Base-by-base conservation (phyloP, 371 early-diverging fungal species). In the Paraphysoderma sedebokerense region DNA sequence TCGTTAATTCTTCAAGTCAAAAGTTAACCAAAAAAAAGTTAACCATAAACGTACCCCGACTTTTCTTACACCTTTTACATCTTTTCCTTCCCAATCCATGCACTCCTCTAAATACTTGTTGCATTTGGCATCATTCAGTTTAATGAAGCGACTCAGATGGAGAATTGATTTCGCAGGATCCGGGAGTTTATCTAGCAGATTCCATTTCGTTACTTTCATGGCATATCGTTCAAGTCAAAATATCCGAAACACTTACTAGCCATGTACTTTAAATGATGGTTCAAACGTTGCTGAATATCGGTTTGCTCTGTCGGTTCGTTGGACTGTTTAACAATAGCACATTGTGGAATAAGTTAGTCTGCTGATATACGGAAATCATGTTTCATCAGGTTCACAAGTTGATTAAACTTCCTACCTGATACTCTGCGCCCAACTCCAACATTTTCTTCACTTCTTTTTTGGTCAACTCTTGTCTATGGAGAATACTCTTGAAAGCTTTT, bases 41-140 rank as follows among this genome's bases (percentile, higher is more conserved):
- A 38, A 48, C 22, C 33, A 2, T 23, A 9, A 27, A 51, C 54
- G 34, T 30, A 68, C 67, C n/a, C 40, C 63, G 42, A 65, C 54
- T 47, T 74, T 75, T 40, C 69, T 52, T 15, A 82, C 61, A 5
- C 63, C 32, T 50, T 74, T 73, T n/a, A n/a, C n/a, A n/a, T n/a
- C n/a, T n/a, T n/a, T n/a, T 34, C 62, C 60, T 15, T 52, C 44
- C 29, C 66, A 66, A 36, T 72, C 64, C 74, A 79, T 72, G 12
- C 68, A 56, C 11, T 58, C 58, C 31, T 61, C 54, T 28, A 81
- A 48, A 0, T 69, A 54, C 52, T 65, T 61, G 54, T 75, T 73
- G 8, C 71, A 34, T 1, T 63, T 55, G 6, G 47, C 48, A 36
- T 81, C 74, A 45, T 71, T 71, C 15, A 65, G 50, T 27, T 62